These are phyloP conservation scores for Alternaria gaisen DNA, from an alignment of 2,329 filamentous ascomycete species.

Conservation along the genomic window DNA sequence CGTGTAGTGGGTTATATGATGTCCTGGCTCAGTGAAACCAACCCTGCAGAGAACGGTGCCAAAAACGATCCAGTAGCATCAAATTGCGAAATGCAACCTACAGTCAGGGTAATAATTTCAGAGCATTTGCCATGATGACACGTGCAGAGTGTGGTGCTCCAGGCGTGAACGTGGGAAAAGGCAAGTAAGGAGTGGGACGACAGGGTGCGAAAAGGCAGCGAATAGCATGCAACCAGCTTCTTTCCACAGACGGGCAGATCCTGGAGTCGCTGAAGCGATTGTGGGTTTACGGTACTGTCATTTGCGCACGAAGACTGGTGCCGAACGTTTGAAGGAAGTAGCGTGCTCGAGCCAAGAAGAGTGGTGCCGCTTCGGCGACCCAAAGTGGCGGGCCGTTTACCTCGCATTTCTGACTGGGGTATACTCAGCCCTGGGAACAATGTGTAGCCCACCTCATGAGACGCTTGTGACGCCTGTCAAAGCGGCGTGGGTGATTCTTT, in stretches of 20 bases:
- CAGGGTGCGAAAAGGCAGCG: slow-evolving; percentile 27
- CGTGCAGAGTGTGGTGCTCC: slow-evolving; percentile 37
- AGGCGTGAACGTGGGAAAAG: slow-evolving; percentile 32
- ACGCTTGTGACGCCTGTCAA: slow-evolving; percentile 1
- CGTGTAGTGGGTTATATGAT: slow-evolving; percentile 37
- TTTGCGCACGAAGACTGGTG: slow-evolving; percentile 40
- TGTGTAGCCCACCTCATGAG: slow-evolving; percentile 4
- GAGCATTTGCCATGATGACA: slow-evolving; percentile 41
- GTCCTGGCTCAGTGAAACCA: slow-evolving; percentile 36
- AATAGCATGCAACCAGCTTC: slow-evolving; percentile 26
- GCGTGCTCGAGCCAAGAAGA: slow-evolving; percentile 30
- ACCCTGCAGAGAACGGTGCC: slow-evolving; percentile 26
- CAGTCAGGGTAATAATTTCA: slow-evolving; percentile 35
- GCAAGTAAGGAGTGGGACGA: slow-evolving; percentile 29
- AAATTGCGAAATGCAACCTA: slow-evolving; percentile 41
- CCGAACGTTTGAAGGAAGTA: slow-evolving; percentile 30
- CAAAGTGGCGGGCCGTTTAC: slow-evolving; percentile 34
- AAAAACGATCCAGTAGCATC: slow-evolving; percentile 31
- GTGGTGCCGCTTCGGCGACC: slow-evolving; percentile 35
- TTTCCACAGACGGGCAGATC: slow-evolving; percentile 26
- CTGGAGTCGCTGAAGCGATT: slow-evolving; percentile 32
- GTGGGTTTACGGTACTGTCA: slow-evolving; percentile 43
- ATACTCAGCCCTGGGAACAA: slow-evolving; percentile 16
- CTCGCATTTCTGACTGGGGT: slow-evolving; percentile 25
- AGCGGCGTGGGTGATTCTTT: not conserved